phyloP scores from a whole-genome alignment of 441 rosid genomes.

The Arabidopsis lyrata region DNA sequence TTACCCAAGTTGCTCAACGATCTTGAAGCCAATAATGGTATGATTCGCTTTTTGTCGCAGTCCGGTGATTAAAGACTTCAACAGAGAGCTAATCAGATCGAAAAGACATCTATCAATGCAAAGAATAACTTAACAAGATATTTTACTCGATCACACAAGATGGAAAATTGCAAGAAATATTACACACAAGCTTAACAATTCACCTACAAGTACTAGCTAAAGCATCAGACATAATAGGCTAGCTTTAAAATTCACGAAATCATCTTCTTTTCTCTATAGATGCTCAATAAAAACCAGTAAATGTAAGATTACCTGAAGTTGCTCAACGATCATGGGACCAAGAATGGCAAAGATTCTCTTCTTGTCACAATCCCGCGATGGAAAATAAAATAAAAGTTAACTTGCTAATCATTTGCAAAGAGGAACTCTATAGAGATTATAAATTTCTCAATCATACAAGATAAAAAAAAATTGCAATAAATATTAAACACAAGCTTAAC shows the following conservation, averaged over 20 bases:
- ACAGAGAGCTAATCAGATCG: not conserved
- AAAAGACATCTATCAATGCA: not conserved
- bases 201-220: not conserved
- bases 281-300: slow-evolving; percentile 19
- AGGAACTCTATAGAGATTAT: not conserved
- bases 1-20: slow-evolving; percentile 34
- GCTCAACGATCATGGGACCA: not conserved
- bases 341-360: slow-evolving; percentile 11
- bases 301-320: not conserved
- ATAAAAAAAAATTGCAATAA: not conserved
- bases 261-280: not conserved
- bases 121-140: not conserved
- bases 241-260: not conserved
- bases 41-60: slow-evolving; percentile 29
- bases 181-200: slow-evolving; percentile 24
- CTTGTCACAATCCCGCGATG: not conserved
- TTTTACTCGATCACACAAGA: not conserved
- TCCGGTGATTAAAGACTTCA: slow-evolving; percentile 12
- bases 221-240: not conserved
- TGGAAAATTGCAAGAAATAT: not conserved
- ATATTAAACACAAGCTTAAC: slow-evolving; percentile 25
- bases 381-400: slow-evolving; percentile 1
- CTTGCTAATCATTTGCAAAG: slow-evolving; percentile 17
- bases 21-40: slow-evolving; percentile 41
- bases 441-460: not conserved